These are phyloP conservation scores for Lepidopterella palustris DNA, from an alignment of 495 filamentous ascomycete genomes.

Conservation along the genomic window DNA sequence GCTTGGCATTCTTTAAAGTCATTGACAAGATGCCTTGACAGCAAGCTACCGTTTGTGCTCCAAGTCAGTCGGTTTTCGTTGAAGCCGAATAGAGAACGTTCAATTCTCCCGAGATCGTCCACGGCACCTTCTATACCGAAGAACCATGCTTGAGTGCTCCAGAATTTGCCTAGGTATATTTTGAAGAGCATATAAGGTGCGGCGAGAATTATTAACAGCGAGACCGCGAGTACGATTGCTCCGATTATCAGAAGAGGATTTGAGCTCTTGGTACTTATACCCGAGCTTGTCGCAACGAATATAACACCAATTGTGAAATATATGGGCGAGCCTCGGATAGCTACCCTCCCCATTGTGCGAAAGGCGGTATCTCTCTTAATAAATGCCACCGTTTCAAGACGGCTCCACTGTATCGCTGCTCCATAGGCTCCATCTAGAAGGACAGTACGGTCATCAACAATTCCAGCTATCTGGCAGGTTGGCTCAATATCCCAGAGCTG, in stretches of 20 bases:
- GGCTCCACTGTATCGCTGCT: constrained; percentile 37
- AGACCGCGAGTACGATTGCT: too few relatives aligned
- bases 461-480: constrained; percentile 35
- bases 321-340: too few relatives aligned
- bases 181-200: constrained; percentile 16
- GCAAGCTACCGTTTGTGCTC: constrained; percentile 25
- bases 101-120: constrained; percentile 26
- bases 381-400: constrained; percentile 14
- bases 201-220: constrained; percentile 1
- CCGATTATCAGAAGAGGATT: too few relatives aligned
- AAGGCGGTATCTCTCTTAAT: background rate
- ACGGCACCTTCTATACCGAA: constrained; percentile 38
- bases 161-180: constrained; percentile 26
- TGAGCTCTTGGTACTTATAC: too few relatives aligned
- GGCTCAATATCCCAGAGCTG: constrained; percentile 46
- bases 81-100: constrained; percentile 32
- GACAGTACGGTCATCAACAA: constrained; percentile 37
- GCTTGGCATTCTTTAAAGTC: too few relatives aligned
- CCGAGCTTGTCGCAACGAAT: too few relatives aligned
- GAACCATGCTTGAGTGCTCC: constrained; percentile 33
- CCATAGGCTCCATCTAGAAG: constrained; percentile 38
- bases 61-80: constrained; percentile 25
- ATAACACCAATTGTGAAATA: too few relatives aligned
- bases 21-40: constrained; percentile 30
- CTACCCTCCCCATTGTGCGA: too few relatives aligned